Evolutionary conservation across 305 asterid genomes (phyloP).

Genomic region (Fraxinus ornus): DNA sequence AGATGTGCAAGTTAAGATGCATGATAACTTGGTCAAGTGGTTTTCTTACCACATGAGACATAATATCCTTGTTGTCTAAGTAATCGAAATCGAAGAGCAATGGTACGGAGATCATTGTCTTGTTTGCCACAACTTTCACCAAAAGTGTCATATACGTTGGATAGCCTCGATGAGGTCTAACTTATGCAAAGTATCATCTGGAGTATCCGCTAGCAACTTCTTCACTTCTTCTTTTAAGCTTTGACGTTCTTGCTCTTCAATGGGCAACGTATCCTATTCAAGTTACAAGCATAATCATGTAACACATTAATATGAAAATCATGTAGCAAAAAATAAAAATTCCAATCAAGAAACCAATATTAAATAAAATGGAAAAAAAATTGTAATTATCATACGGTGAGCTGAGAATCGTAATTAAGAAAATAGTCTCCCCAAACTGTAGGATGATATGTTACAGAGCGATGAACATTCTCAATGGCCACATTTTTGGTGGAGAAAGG

Average conservation of each 20-base stretch:
- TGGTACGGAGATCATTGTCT: constrained; percentile 14
- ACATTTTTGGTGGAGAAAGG: not conserved
- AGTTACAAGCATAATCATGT: not conserved
- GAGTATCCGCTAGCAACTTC: not conserved
- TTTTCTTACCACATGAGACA: constrained; percentile 24
- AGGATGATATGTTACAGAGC: not conserved
- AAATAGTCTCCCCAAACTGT: not conserved
- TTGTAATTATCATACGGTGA: not conserved
- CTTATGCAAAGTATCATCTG: not conserved
- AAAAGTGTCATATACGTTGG: not conserved
- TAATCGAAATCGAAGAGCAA: constrained; percentile 42
- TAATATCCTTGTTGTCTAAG: constrained; percentile 40
- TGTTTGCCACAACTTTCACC: not conserved
- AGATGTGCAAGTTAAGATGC: not conserved
- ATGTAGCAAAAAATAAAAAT: not conserved
- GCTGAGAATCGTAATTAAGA: not conserved
- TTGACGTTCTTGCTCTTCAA: not conserved
- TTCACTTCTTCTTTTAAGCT: constrained; percentile 18
- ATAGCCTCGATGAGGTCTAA: constrained; percentile 12
- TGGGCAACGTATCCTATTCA: not conserved
- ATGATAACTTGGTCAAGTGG: not conserved
- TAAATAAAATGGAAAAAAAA: not conserved
- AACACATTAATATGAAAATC: not conserved
- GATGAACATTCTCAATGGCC: not conserved
- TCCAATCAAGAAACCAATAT: not conserved